A percentile compares a stretch with the other conserved stretches of the same genome.
phyloP scores from a whole-genome alignment of 2,329 filamentous ascomycete genomes.

The Aulographum hederae region DNA sequence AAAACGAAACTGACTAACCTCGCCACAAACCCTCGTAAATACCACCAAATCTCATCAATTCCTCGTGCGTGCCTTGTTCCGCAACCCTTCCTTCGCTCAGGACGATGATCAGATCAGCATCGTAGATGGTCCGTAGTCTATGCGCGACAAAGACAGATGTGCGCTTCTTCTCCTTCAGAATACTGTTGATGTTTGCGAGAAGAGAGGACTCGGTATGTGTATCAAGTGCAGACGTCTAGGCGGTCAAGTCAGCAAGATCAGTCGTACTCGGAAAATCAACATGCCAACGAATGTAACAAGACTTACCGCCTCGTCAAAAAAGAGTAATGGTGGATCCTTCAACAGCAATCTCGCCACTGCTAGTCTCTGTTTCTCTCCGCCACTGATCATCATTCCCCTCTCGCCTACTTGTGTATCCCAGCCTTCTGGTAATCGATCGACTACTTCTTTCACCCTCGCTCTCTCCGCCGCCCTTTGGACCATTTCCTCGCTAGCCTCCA shows the following conservation, averaged over 20 bases:
- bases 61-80: conserved; percentile 72
- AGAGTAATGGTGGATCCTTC: conserved; percentile 76
- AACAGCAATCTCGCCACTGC: conserved; percentile 69
- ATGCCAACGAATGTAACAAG: conserved; percentile 1
- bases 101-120: conserved; percentile 82
- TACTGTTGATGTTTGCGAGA: conserved; percentile 81
- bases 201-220: conserved; percentile 86
- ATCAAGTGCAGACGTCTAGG: conserved; percentile 67
- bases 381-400: conserved; percentile 73
- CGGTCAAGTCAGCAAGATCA: not conserved
- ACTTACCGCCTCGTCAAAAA: conserved; percentile 76
- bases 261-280: conserved; percentile 3
- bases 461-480: conserved; percentile 63
- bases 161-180: conserved; percentile 68
- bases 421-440: conserved; percentile 64
- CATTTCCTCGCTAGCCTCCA: conserved; percentile 54
- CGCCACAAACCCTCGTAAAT: conserved; percentile 85
- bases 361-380: conserved; percentile 81
- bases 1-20: too few species aligned
- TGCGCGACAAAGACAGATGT: conserved; percentile 95
- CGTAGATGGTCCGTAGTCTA: conserved; percentile 79
- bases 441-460: conserved; percentile 70
- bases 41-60: conserved; percentile 60
- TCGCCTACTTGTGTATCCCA: conserved; percentile 87
- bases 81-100: conserved; percentile 69